Evolutionary conservation across 2,329 filamentous ascomycete species (phyloP).

Genomic region (Penicillium digitatum): DNA sequence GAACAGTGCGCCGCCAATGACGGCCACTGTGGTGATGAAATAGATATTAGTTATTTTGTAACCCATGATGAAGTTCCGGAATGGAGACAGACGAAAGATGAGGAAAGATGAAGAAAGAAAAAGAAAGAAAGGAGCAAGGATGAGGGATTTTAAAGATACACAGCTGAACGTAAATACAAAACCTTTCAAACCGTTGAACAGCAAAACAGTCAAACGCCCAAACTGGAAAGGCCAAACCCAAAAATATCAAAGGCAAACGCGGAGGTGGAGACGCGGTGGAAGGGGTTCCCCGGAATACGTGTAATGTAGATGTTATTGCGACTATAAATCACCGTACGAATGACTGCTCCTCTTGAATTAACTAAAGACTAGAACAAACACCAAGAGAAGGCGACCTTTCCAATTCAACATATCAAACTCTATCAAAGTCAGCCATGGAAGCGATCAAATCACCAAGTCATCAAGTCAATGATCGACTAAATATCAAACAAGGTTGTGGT

Average conservation of each 20-base stretch:
- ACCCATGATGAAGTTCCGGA: slow-evolving; percentile 25
- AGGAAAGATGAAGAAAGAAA: background rate
- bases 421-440: background rate
- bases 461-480: background rate
- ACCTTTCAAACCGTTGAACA: background rate
- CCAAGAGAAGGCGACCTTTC: background rate
- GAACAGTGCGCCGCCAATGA: slow-evolving; percentile 66
- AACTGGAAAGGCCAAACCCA: background rate
- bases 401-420: background rate
- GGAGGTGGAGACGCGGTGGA: background rate
- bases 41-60: slow-evolving; percentile 54
- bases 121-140: slow-evolving; percentile 4
- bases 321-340: background rate
- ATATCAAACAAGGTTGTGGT: slow-evolving; percentile 1
- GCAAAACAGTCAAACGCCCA: background rate
- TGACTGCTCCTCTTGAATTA: background rate
- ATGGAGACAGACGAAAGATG: background rate
- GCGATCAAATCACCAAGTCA: background rate
- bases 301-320: background rate
- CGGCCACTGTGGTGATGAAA: slow-evolving; percentile 55
- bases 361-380: background rate
- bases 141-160: slow-evolving; percentile 1
- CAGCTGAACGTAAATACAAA: background rate
- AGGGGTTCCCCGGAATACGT: background rate
- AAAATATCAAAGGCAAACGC: background rate